Evolutionary conservation across 2,329 filamentous ascomycete genomes (phyloP).

Genomic region (Daldinia sp.): DNA sequence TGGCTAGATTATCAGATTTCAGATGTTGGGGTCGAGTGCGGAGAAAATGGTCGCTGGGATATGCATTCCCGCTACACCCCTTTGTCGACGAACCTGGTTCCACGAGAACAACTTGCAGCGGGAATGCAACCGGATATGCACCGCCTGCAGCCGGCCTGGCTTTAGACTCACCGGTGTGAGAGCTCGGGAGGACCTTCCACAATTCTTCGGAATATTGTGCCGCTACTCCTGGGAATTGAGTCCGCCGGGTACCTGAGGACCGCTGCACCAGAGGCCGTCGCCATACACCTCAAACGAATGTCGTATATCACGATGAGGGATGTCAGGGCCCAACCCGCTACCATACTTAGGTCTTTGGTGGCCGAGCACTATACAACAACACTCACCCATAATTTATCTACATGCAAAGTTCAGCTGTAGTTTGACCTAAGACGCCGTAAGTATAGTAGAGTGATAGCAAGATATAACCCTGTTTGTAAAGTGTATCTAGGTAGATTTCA

Average conservation of each 20-base stretch:
- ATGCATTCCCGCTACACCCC: conserved; percentile 18
- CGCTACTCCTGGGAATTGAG: conserved; percentile 31
- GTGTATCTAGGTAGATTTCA: conserved; percentile 8
- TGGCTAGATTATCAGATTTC: conserved; percentile 29
- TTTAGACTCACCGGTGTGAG: conserved; percentile 37
- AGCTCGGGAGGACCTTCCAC: conserved; percentile 29
- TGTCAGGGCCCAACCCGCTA: conserved; percentile 17
- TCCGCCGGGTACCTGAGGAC: background rate
- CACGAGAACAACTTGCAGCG: conserved; percentile 37
- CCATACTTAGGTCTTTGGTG: conserved; percentile 1
- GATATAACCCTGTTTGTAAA: conserved; percentile 2
- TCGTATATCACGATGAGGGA: conserved; percentile 3
- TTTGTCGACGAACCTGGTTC: conserved; percentile 36
- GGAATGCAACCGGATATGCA: conserved; percentile 43
- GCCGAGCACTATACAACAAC: conserved; percentile 4
- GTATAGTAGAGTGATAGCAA: conserved; percentile 12
- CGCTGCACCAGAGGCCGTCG: conserved; percentile 4
- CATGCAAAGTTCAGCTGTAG: conserved; percentile 13
- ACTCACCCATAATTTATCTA: background rate
- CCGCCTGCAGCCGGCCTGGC: conserved; percentile 33
- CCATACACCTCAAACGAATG: conserved; percentile 5
- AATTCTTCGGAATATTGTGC: conserved; percentile 35
- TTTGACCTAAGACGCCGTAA: background rate
- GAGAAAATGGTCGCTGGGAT: conserved; percentile 27
- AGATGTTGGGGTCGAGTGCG: conserved; percentile 35